Base-by-base conservation (phyloP, 2,329 filamentous ascomycete genomes). In the Chaetomium sp. region DNA sequence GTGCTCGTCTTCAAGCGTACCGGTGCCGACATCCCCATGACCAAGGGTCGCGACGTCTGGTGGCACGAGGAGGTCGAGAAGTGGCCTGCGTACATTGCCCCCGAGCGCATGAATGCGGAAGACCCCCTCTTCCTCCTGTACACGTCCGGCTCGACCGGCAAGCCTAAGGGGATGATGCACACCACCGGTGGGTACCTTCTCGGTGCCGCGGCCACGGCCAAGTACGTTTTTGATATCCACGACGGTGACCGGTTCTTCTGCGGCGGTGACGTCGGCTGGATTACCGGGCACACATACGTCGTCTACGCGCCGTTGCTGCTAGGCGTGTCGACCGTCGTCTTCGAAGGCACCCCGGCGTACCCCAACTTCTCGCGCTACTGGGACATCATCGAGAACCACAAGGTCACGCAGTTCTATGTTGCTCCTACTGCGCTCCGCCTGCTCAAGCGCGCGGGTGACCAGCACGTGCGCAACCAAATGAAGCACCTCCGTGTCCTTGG, bases 41-140 rank as follows among this genome's bases (percentile, higher is more conserved):
- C 90, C 52, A 74, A 83, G 64, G 91, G 90, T 62, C 86, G 94
- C 67, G 94, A 99, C 73, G 80, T 84, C 69, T 99, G 94, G 94
- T 99, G 94, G 94, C 91, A 97, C 73, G 94, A 97, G 77, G 92
- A 97, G 80, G 86, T 92, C 54, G 89, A 95, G 71, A 97, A 96
- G 78, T 97, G 90, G 83, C 94, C 94, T 61, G 80, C 84, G 66
- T 97, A 97, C 79, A 86, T 95, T 68, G 79, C 92, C 35, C 91
- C 92, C 9, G 91, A 95, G 78, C 74, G 84, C 62, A 87, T 99
- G 81, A 89, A 82, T 78, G 88, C 94, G 0, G 94, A 99, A 73
- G 94, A 99, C 69, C 94, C 94, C 55, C 82, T 99, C 7, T 99
- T 97, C 84, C 78, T 99, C 57, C 87, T 99, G 55, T 99, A 99